phyloP scores from a whole-genome alignment of 2,329 filamentous ascomycete species.

The Neopestalotiopsis clavispora region DNA sequence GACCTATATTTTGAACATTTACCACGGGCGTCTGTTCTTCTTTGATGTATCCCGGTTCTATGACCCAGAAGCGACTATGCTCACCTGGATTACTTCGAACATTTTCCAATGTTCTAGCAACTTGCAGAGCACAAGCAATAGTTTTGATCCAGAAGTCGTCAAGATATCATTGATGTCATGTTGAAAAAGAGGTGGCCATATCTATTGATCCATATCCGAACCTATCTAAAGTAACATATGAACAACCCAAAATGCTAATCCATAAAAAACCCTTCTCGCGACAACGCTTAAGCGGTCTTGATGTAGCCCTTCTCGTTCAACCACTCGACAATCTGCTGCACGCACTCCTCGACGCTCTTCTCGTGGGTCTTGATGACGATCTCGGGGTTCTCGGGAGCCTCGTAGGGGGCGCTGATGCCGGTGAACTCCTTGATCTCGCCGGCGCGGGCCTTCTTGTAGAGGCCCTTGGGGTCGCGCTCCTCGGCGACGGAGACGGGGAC shows the following conservation, averaged over 20 bases:
- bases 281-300: constrained; percentile 21
- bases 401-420: constrained; percentile 92
- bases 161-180: neutral
- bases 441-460: constrained; percentile 95
- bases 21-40: neutral
- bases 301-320: constrained; percentile 72
- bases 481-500: constrained; percentile 91
- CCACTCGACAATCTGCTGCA: constrained; percentile 82
- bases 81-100: too few species aligned
- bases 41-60: neutral
- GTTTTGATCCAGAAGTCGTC: too few species aligned
- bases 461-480: constrained; percentile 93
- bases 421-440: constrained; percentile 98
- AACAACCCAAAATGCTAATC: neutral
- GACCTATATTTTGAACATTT: neutral
- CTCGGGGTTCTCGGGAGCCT: constrained; percentile 84
- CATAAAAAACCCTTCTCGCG: neutral
- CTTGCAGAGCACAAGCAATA: neutral
- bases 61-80: too few species aligned
- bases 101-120: neutral
- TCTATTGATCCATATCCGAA: constrained; percentile 4
- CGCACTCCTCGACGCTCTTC: constrained; percentile 85
- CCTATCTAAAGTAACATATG: neutral
- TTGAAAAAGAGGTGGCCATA: neutral
- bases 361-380: constrained; percentile 85